Evolutionary conservation across 176 grass and related monocot species (phyloP).

Genomic region (Rhynchospora breviuscula): DNA sequence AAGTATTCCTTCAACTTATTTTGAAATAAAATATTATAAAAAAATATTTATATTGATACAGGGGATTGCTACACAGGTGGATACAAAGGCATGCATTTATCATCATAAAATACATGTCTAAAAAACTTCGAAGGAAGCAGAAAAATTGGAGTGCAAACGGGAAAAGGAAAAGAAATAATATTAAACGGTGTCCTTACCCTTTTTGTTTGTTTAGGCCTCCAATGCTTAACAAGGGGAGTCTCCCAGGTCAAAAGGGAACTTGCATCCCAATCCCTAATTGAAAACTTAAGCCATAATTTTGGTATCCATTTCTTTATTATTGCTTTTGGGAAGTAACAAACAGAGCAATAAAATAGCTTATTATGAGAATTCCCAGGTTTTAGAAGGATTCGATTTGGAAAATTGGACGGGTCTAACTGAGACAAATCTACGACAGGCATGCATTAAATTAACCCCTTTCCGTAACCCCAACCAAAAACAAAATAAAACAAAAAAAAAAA

Average conservation of each 20-base stretch:
- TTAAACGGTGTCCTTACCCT: neutral
- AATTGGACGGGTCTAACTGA: conserved; percentile 32
- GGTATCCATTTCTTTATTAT: conserved; percentile 23
- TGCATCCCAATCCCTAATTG: conserved; percentile 28
- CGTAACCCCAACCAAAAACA: neutral
- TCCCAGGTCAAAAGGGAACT: conserved; percentile 42
- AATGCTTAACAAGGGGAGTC: conserved; percentile 19
- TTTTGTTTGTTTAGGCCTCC: conserved; percentile 1
- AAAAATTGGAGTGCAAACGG: neutral
- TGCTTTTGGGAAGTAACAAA: conserved; percentile 33
- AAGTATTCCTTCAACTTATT: too few relatives aligned
- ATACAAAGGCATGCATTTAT: neutral
- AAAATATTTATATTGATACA: neutral
- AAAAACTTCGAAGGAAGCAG: neutral
- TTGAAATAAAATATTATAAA: too few relatives aligned
- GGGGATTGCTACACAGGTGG: neutral
- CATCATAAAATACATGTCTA: neutral
- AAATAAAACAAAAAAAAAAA: neutral
- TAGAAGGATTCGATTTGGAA: conserved; percentile 53
- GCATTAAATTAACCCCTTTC: conserved; percentile 19
- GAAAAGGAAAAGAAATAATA: neutral
- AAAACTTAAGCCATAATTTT: conserved; percentile 28
- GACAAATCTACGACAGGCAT: conserved; percentile 37
- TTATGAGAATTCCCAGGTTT: conserved; percentile 34
- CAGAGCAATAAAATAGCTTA: conserved; percentile 29